Base-by-base conservation (phyloP, 163 green algal species). In the Scenedesmus sp. region DNA sequence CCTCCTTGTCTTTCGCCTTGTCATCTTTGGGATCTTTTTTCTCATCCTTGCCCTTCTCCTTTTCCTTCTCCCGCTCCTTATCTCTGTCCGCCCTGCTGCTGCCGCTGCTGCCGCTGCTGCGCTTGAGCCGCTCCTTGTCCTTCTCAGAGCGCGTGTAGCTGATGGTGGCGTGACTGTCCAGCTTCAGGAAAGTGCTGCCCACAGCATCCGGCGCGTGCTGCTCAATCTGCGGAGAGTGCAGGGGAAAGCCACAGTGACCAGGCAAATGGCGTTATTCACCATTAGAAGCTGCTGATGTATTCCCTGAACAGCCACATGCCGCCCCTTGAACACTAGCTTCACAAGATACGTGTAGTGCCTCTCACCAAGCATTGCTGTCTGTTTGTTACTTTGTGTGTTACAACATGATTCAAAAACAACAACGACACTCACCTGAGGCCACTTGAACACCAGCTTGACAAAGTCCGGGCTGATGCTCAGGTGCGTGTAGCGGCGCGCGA, bases 401-500 rank as follows among this genome's bases (percentile, higher is more conserved):
- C 16, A 73, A 16, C 64, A 13, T 16, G 13, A 73, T 73, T 16
- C 12, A 73, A 16, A 13, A 13, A 23, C 64, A 73, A 23, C 15
- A 73, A 13, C 12, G 34, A 46, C 1, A 57, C 88, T 84, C 60
- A 91, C 88, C 88, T 87, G n/a, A 23, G 88, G 76, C 88, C 88
- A 91, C 34, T 52, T 73, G 57, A 88, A 91, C 55, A 88, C 88
- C 16, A 87, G 57, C 60, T 82, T 79, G 12, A 86, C 88, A 87
- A 91, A 87, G 88, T 91, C 88, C 6, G 88, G 76, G 26, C 18
- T 81, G 62, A 92, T 88, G 77, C 56, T 82, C 55, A 92, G 34
- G 79, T 92, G 88, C 9, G 60, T 92, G 62, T 92, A 92, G 62
- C 88, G 88, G 18, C 88, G 82, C 10, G 88, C 88, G 9, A 92